Conservation (phyloP, 257 asterid genomes). For the Prunella vulgaris region DNA sequence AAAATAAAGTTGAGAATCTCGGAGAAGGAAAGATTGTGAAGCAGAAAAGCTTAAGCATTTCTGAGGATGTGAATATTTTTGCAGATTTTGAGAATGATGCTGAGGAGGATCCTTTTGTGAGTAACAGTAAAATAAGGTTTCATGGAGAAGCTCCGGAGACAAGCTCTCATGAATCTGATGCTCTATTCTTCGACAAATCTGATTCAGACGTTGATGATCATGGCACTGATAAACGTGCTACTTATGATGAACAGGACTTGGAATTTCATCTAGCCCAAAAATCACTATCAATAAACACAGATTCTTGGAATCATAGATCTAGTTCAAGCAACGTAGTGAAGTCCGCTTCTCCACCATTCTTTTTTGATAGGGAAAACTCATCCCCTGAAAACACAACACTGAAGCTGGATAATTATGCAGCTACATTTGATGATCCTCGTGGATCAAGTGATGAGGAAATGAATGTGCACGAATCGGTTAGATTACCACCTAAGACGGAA, state of each 20-base stretch:
- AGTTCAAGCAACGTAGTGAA: slow-evolving; percentile 30
- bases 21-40: slow-evolving; percentile 35
- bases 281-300: slow-evolving; percentile 25
- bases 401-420: slow-evolving; percentile 30
- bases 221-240: slow-evolving; percentile 36
- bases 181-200: slow-evolving; percentile 51
- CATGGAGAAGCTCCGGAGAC: slow-evolving; percentile 16
- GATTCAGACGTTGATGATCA: slow-evolving; percentile 56
- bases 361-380: slow-evolving; percentile 32
- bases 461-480: slow-evolving; percentile 21
- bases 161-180: slow-evolving; percentile 38
- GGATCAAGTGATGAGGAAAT: slow-evolving; percentile 43
- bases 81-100: slow-evolving; percentile 30
- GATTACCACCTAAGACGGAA: slow-evolving; percentile 16
- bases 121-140: background rate
- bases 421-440: slow-evolving; percentile 65
- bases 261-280: slow-evolving; percentile 36
- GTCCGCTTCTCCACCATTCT: slow-evolving; percentile 31
- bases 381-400: slow-evolving; percentile 33
- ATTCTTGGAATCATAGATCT: slow-evolving; percentile 34
- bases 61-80: slow-evolving; percentile 40
- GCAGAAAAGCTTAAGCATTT: slow-evolving; percentile 32
- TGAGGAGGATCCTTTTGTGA: slow-evolving; percentile 25
- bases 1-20: slow-evolving; percentile 30
- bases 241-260: slow-evolving; percentile 45